Conservation (phyloP, 2,329 filamentous ascomycete species). For the Mollisiaceae sp. region DNA sequence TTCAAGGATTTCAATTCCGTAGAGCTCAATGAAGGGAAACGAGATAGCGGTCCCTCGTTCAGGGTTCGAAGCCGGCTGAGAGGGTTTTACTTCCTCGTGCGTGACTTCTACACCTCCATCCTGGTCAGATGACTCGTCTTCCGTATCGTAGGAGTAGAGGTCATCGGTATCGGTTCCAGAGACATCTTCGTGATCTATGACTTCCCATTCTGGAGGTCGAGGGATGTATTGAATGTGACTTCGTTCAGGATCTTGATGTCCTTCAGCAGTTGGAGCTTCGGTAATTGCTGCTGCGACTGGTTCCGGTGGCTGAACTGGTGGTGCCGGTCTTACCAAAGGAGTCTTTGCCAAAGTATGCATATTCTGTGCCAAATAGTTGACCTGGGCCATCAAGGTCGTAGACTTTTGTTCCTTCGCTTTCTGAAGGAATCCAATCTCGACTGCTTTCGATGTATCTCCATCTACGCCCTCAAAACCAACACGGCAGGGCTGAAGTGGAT, state of each 20-base stretch:
- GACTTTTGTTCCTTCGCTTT: constrained; percentile 61
- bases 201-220: constrained; percentile 76
- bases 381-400: constrained; percentile 70
- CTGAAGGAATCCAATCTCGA: constrained; percentile 69
- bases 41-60: constrained; percentile 79
- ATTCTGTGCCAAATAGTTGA: constrained; percentile 77
- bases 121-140: constrained; percentile 41
- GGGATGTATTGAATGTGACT: constrained; percentile 74
- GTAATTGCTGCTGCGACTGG: constrained; percentile 4
- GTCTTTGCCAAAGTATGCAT: constrained; percentile 70
- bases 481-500: constrained; percentile 71
- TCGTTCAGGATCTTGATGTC: constrained; percentile 49
- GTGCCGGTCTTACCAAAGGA: constrained; percentile 39
- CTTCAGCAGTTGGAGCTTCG: constrained; percentile 31
- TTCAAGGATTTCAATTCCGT: constrained; percentile 78
- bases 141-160: constrained; percentile 48
- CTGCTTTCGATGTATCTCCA: constrained; percentile 61
- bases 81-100: constrained; percentile 43
- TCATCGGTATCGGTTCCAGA: constrained; percentile 55
- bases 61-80: constrained; percentile 31
- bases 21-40: constrained; percentile 77
- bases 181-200: constrained; percentile 49
- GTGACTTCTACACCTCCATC: constrained; percentile 50
- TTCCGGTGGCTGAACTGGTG: constrained; percentile 2
- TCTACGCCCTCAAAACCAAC: constrained; percentile 69